Evolutionary conservation across 2,329 filamentous ascomycete genomes (phyloP), one percentile per base, ranked within the genome.

Genomic region (Chrysoporthe deuterocubensis): DNA sequence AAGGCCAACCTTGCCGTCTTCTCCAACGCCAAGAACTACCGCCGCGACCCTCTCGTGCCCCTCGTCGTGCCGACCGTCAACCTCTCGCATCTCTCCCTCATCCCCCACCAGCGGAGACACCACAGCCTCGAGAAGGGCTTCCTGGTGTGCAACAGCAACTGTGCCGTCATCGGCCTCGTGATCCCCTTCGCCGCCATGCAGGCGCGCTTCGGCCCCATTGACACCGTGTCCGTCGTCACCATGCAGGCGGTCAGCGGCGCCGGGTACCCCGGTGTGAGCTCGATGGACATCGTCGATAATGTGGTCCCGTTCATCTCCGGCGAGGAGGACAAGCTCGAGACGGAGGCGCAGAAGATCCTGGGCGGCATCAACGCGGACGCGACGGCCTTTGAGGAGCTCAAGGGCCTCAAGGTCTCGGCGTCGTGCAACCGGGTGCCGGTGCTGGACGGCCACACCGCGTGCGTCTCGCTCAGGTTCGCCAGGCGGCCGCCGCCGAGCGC

Each of bases 21-120:
- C 84, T 97, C 94, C 75, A 99, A 98, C 80, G 94, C 96, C 63
- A 97, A 97, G 82, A 98, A 97, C 87, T 93, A 97, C 86, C 92
- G 96, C 74, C 91, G 91, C 77, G 90, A 97, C 78, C 93, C 94
- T 26, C 84, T 95, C 61, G 94, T 97, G 2, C 96, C 96, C 13
- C 89, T 98, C 76, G 92, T 98, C 71, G 94, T 98, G 9, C 96
- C 96, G 1, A 97, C 94, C 26, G 94, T 98, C 79, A 98, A 98
- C 83, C 89, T 97, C 14, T 81, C 88, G 56, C 95, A 98, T 80
- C 87, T 97, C 74, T 88, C 91, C 76, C 86, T 97, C 70, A 95
- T 98, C 77, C 90, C 92, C n/a, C 90, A 96, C 80, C 95, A 98
- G 82, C 87, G 92, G 71, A 85, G 88, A 76, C 85, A 91, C 56